Base-by-base conservation (phyloP, 345 rosid species). In the Corchorus olitorius region DNA sequence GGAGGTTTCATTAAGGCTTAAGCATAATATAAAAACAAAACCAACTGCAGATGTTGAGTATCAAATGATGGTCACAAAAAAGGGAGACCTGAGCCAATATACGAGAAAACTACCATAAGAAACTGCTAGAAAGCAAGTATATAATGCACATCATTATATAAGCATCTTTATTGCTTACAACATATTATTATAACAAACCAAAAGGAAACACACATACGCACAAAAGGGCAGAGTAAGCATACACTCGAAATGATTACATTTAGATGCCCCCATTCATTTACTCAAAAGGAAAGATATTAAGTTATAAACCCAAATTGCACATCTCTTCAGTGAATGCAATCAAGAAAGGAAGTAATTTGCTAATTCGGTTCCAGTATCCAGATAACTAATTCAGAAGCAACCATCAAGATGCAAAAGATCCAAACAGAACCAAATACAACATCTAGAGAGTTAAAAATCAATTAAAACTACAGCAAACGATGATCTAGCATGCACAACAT, bases 341-440 rank as follows among this genome's bases (percentile, higher is more conserved):
- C 39, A 16, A 27, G 56, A 27, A 6, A 17, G 20, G 33, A 69
- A 70, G 50, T 34, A 70, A 34, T 52, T 8, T 7, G 41, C 56
- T 15, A 48, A 14, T 60, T 33, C 65, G 4, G 3, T 60, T 59
- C 50, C 59, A 50, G 73, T 69, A 50, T 7, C 50, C 58, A 50
- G 8, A 14, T 9, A 33, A 52, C 8, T 2, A 52, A 20, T 7
- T 33, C 12, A 50, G 45, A 70, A 34, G 46, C 45, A 70, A 17
- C 27, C 60, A 70, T 70, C 27, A 27, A 27, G 27, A 27, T 27
- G 27, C 27, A 27, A 70, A 70, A 4, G 34, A 70, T 50, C n/a
- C 27, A 50, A 70, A 50, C 34, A 7, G 39, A 46, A 67, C 48
- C 56, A 67, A 65, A 49, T 70, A 70, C 16, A 70, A 52, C 16